Evolutionary conservation across 2,329 filamentous ascomycete species (phyloP).

Genomic region (Orbilia quercus): DNA sequence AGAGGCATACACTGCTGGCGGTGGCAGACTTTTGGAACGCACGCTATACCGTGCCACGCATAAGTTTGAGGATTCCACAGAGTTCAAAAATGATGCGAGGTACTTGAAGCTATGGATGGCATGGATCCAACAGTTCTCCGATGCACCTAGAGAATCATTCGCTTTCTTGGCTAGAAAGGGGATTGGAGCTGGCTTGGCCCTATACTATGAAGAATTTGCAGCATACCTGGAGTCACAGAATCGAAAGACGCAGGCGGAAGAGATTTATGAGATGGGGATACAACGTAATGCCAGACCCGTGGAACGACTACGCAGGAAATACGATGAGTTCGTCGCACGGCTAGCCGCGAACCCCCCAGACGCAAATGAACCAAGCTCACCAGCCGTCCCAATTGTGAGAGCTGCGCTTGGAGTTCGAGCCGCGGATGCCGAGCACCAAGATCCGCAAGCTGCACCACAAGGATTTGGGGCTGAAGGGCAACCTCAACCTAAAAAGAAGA

Average conservation of each 20-base stretch:
- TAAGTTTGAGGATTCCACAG: constrained; percentile 81
- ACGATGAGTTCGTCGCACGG: constrained; percentile 87
- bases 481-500: constrained; percentile 72
- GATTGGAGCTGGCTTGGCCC: constrained; percentile 85
- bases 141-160: constrained; percentile 91
- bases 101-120: constrained; percentile 94
- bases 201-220: constrained; percentile 98
- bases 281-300: constrained; percentile 86
- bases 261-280: constrained; percentile 90
- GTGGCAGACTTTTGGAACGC: constrained; percentile 89
- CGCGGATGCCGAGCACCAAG: constrained; percentile 74
- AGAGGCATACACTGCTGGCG: constrained; percentile 91
- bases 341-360: constrained; percentile 65
- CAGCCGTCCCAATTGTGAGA: constrained; percentile 83
- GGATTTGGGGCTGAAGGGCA: constrained; percentile 62
- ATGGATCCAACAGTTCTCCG: constrained; percentile 92
- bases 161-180: constrained; percentile 88
- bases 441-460: constrained; percentile 66
- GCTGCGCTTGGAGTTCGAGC: constrained; percentile 73
- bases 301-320: constrained; percentile 85
- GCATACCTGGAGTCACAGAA: constrained; percentile 87
- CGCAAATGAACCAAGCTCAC: constrained; percentile 77
- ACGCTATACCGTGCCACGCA: constrained; percentile 94
- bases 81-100: constrained; percentile 94
- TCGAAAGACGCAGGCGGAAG: constrained; percentile 89